Percentiles rank a stretch among this genome's conserved stretches.
Conservation (phyloP, 768 basidiomycete genomes). For the Tricholomella constricta region DNA sequence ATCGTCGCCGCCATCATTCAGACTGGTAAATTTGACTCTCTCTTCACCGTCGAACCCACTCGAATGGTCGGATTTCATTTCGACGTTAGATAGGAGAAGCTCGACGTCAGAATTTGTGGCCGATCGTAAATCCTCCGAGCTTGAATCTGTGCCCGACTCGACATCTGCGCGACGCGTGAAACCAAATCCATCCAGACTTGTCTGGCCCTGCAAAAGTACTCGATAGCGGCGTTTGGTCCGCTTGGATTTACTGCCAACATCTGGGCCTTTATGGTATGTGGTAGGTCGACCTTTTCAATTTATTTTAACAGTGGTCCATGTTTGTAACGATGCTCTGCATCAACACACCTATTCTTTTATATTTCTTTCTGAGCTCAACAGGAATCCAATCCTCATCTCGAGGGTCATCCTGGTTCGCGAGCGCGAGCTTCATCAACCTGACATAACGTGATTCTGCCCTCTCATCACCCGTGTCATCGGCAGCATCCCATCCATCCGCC, state of each 20-base stretch:
- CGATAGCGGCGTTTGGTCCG: constrained; percentile 5
- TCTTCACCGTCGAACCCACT: too few relatives aligned
- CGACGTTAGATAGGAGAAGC: too few relatives aligned
- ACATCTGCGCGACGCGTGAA: not conserved
- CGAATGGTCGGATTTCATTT: too few relatives aligned
- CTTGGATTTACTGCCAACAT: constrained; percentile 11
- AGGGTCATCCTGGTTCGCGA: not conserved
- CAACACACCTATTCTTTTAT: not conserved
- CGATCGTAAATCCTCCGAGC: too few relatives aligned
- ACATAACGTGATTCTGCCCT: too few relatives aligned
- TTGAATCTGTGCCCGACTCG: too few relatives aligned
- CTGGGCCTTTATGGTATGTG: constrained; percentile 7
- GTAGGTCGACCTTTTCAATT: not conserved
- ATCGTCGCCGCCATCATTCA: too few relatives aligned
- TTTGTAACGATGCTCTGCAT: too few relatives aligned
- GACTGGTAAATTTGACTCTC: too few relatives aligned
- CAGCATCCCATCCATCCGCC: too few relatives aligned
- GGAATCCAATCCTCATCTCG: not conserved
- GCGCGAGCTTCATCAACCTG: not conserved
- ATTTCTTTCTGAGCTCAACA: not conserved
- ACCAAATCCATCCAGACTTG: constrained; percentile 2
- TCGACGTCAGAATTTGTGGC: too few relatives aligned
- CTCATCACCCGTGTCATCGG: too few relatives aligned
- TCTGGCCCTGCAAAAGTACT: not conserved
- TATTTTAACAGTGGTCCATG: not conserved